phyloP scores from a whole-genome alignment of 306 rosid genomes.

The Trifolium repens region DNA sequence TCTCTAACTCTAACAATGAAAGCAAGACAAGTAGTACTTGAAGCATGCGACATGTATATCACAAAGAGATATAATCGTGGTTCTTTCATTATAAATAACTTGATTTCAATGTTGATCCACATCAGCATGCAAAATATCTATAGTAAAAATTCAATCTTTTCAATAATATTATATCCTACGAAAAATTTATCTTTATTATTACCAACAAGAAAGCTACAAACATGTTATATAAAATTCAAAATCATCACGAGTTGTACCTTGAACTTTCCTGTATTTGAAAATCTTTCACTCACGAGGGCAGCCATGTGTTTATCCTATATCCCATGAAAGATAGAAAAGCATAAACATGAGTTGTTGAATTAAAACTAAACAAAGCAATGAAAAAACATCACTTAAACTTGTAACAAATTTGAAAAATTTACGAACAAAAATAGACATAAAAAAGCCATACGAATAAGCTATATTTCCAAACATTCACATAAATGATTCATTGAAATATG shows the following conservation, averaged over 20 bases:
- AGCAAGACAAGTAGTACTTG: slow-evolving; percentile 6
- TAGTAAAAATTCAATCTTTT: too few species aligned
- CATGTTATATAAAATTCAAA: slow-evolving; percentile 22
- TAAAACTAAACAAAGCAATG: slow-evolving; percentile 23
- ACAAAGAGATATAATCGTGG: neutral
- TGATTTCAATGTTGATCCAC: too few species aligned
- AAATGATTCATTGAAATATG: neutral
- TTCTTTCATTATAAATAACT: too few species aligned
- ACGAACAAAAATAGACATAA: slow-evolving; percentile 2
- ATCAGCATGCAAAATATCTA: too few species aligned
- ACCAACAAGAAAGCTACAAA: slow-evolving; percentile 12
- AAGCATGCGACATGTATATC: neutral
- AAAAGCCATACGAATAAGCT: slow-evolving; percentile 3
- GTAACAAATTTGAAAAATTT: slow-evolving; percentile 8
- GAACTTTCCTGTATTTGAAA: slow-evolving; percentile 61
- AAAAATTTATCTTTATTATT: neutral
- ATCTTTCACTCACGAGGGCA: slow-evolving; percentile 77
- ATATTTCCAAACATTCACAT: slow-evolving; percentile 7
- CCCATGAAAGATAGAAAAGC: slow-evolving; percentile 33
- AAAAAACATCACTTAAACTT: slow-evolving; percentile 6
- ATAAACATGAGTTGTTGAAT: slow-evolving; percentile 25
- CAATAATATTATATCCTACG: neutral
- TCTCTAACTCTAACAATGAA: slow-evolving; percentile 16
- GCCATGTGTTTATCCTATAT: slow-evolving; percentile 89
- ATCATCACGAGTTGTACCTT: slow-evolving; percentile 57